Conservation (phyloP, 148 eudicot genomes). For the Chenopodium formosanum region DNA sequence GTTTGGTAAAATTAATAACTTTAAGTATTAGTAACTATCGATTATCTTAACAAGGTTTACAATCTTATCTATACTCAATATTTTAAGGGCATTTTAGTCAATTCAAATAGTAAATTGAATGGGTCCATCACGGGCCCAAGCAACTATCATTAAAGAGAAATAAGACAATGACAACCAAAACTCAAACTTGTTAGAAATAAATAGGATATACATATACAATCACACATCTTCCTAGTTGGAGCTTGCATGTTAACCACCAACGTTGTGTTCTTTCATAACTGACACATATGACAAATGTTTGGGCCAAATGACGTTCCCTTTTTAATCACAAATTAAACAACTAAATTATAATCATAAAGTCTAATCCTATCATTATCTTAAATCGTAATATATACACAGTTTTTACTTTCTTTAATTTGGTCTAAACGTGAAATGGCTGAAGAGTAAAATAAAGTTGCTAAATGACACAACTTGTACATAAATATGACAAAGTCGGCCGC, state of each 20-base stretch:
- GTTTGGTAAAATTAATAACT: too few species aligned
- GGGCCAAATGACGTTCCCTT: not conserved
- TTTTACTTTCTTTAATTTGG: not conserved
- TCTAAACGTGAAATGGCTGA: not conserved
- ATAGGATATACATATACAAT: too few species aligned
- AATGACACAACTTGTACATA: not conserved
- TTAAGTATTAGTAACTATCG: too few species aligned
- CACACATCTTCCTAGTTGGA: not conserved
- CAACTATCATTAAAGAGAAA: not conserved
- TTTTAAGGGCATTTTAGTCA: too few species aligned
- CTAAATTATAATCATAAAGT: not conserved
- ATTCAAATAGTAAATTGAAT: too few species aligned
- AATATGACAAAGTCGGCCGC: slow-evolving; percentile 7
- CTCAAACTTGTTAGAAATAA: not conserved
- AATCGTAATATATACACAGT: not conserved
- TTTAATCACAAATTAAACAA: too few species aligned
- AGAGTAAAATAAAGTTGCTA: not conserved
- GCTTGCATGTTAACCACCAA: not conserved
- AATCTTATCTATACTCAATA: too few species aligned
- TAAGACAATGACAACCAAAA: not conserved
- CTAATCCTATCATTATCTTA: not conserved
- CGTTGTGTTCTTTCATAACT: not conserved
- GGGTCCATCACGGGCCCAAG: not conserved
- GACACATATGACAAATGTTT: not conserved
- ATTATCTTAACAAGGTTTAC: too few species aligned